Evolutionary conservation across 352 stramenopile species (phyloP), one percentile per base, ranked within the genome.

Genomic region (Pythium myriotylum): DNA sequence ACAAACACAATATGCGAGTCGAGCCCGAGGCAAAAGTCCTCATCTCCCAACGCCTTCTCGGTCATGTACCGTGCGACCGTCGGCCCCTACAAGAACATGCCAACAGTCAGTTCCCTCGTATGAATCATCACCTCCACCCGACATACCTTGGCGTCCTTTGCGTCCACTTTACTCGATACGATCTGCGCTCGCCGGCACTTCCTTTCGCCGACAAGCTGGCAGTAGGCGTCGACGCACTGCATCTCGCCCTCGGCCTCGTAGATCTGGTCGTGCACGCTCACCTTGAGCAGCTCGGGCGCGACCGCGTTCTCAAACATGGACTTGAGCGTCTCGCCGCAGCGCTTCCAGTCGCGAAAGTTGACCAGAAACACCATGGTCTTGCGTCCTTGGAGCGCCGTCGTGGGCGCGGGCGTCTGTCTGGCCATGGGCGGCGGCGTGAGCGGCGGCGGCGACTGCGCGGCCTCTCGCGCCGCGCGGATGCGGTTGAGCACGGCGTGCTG

Each of bases 1-100:
- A 89, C 73, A 54, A 92, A 92, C 27, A 92, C 51, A 26, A 92
- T 54, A 64, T 92, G 83, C 57, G 83, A 91, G 60, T 92, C 83
- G 59, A 91, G 82, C n/a, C 77, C 70, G 63, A 92, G 78, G 22
- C 51, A 59, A 24, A 59, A 49, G 7, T 89, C 76, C 54, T 91
- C 82, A 55, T 89, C 73, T 16, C 65, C 73, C 52, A 91, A 84
- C 40, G 72, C 77, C 49, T 88, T 85, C 63, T 88, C 82, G 16
- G 82, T 86, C 63, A 86, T 74, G 49, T 86, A 91, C 20, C 82
- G 74, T 19, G 79, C 82, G 24, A 72, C 70, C 35, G 82, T 91
- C 1, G 82, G 82, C 10, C 82, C 82, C 79, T 88, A 54, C 35
- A 43, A 10, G 4, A 8, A n/a, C 8, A 45, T 7, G 9, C 9